Base-by-base conservation (phyloP, 176 grass and related monocot species). In the Oryza rufipogon region DNA sequence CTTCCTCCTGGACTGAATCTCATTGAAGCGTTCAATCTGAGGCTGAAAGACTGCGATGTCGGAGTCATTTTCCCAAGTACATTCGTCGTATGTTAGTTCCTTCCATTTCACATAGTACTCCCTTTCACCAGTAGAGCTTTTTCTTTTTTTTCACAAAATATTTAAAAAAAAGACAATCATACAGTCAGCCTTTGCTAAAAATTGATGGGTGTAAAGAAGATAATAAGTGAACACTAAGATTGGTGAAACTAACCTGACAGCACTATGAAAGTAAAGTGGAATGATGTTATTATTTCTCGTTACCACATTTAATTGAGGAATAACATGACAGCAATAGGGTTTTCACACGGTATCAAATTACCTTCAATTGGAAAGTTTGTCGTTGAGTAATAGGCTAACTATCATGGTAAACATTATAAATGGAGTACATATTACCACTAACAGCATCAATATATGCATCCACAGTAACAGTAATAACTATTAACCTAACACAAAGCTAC, bases 91-190 rank as follows among this genome's bases (percentile, higher is more conserved):
- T 16, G 91, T 23, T 86, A 99, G 97, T 86, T 99, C 97, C 73
- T 94, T 99, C 97, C 97, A 99, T 92, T 99, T 99, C 69, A 99
- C 91, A 76, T 91, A 92, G 70, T 91, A 94, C 51, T 96, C 88
- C 49, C 63, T 77, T 66, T 84, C 86, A 33, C 85, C 93, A 78
- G 67, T 86, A 63, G 80, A 86, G 69, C 36, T 85, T 89, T 94
- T 94, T 72, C 97, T 99, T 76, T 99, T 76, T 99, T 79, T 71
- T 70, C 14, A 75, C 8, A 72, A 56, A 83, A 66, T 66, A 66
- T 39, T 7, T 14, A 66, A 74, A 87, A 7, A 61, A 64, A 32
- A 41, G 7, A 87, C 76, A 80, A 80, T 75, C n/a, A 76, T 54
- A 60, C 22, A 83, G 54, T 42, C 33, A 58, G 25, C 33, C 17